These are phyloP conservation scores for Stagonosporopsis cucurbitacearum DNA, from an alignment of 2,329 filamentous ascomycete species.

Conservation along the genomic window DNA sequence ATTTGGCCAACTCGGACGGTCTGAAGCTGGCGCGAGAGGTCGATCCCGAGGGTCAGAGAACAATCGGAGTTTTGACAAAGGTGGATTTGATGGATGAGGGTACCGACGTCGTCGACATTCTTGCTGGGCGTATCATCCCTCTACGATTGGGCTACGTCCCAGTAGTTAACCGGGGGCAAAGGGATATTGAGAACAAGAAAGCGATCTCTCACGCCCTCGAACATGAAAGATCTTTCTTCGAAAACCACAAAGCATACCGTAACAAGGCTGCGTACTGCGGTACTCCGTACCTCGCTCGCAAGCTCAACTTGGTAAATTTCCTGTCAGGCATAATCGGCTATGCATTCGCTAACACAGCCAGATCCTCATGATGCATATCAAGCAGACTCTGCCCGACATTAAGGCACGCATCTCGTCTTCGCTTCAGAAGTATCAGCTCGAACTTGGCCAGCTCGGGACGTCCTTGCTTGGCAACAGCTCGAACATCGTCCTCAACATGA, in stretches of 20 bases:
- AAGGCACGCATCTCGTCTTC: constrained; percentile 96
- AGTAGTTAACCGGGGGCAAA: constrained; percentile 95
- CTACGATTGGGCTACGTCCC: constrained; percentile 94
- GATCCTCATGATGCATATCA: constrained; percentile 99
- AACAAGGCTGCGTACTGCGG: constrained; percentile 99
- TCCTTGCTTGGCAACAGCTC: constrained; percentile 95
- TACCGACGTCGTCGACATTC: constrained; percentile 97
- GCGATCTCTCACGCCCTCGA: constrained; percentile 89
- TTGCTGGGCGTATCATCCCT: constrained; percentile 96
- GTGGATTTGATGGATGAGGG: constrained; percentile 99
- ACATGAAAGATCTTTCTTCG: constrained; percentile 95
- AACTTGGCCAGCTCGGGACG: constrained; percentile 83
- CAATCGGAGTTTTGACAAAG: constrained; percentile 98
- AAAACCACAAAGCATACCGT: constrained; percentile 96
- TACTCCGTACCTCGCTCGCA: constrained; percentile 93
- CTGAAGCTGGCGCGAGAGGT: constrained; percentile 96
- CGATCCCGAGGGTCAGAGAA: constrained; percentile 95
- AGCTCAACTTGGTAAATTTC: constrained; percentile 77
- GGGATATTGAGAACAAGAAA: constrained; percentile 98
- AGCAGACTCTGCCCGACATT: constrained; percentile 98
- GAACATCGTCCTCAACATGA: constrained; percentile 97
- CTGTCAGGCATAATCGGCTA: background rate
- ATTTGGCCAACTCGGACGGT: constrained; percentile 98
- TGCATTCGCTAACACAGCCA: constrained; percentile 44
- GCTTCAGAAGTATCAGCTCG: constrained; percentile 85